Evolutionary conservation across 139 green algal species (phyloP).

Genomic region (Chlorokybus atmophyticus): DNA sequence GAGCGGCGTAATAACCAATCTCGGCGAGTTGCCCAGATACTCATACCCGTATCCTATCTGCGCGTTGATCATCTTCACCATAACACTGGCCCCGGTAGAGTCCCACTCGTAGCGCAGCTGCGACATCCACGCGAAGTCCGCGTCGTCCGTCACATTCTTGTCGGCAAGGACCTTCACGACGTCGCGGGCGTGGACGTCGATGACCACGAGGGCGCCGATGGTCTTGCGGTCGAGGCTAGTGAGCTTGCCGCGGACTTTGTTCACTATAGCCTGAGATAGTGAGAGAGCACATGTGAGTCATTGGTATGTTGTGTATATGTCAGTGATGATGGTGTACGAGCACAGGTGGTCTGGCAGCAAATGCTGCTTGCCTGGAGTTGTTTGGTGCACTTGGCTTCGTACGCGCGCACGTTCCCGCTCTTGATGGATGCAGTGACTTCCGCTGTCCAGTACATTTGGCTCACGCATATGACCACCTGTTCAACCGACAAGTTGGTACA

Average conservation of each 20-base stretch:
- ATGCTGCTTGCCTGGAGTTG: conserved; percentile 21
- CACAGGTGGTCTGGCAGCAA: neutral
- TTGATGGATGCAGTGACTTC: conserved; percentile 44
- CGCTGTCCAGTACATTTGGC: conserved; percentile 61
- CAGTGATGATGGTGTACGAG: too few species aligned
- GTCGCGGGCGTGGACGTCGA: conserved; percentile 65
- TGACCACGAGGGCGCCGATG: conserved; percentile 58
- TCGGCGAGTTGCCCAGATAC: conserved; percentile 59
- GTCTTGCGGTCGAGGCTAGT: conserved; percentile 64
- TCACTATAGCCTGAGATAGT: conserved; percentile 18
- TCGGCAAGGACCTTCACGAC: conserved; percentile 37
- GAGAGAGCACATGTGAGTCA: too few species aligned
- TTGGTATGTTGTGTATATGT: too few species aligned
- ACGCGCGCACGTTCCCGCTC: conserved; percentile 27
- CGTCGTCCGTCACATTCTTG: conserved; percentile 30
- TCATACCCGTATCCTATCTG: conserved; percentile 54
- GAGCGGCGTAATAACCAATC: conserved; percentile 75
- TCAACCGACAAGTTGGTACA: too few species aligned
- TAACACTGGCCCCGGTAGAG: conserved; percentile 27
- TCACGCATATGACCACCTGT: conserved; percentile 42
- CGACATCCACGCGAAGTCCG: conserved; percentile 62
- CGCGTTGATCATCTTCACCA: conserved; percentile 63
- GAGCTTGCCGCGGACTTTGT: conserved; percentile 53
- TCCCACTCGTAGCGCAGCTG: conserved; percentile 63
- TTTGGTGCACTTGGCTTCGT: conserved; percentile 41